phyloP scores from a whole-genome alignment of 441 rosid species.

The Gossypium trilobum region DNA sequence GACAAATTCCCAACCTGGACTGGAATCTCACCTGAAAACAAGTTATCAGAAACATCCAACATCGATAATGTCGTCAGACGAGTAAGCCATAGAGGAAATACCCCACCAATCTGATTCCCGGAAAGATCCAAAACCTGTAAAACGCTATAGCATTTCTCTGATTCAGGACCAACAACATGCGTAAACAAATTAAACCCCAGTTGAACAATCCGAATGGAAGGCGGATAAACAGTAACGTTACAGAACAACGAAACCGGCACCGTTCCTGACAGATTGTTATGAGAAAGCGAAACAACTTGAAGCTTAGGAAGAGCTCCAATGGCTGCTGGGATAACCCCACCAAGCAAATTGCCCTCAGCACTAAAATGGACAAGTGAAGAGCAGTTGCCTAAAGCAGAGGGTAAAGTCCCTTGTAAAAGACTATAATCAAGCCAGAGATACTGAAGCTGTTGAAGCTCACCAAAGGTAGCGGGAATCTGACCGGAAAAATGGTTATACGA shows the following conservation, averaged over 20 bases:
- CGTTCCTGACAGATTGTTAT: conserved; percentile 57
- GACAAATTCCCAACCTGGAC: conserved; percentile 45
- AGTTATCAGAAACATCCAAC: conserved; percentile 66
- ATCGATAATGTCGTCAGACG: conserved; percentile 29
- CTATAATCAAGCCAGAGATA: conserved; percentile 77
- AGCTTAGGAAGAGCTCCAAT: conserved; percentile 60
- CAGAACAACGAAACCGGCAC: conserved; percentile 64
- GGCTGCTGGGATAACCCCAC: conserved; percentile 71
- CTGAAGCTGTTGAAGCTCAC: conserved; percentile 53
- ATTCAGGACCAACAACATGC: conserved; percentile 36
- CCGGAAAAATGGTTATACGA: conserved; percentile 69
- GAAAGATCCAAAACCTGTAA: conserved; percentile 62
- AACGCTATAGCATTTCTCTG: conserved; percentile 38
- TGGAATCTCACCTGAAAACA: conserved; percentile 55
- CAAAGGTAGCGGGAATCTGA: conserved; percentile 59
- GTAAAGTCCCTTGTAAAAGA: conserved; percentile 62
- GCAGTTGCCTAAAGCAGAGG: conserved; percentile 71
- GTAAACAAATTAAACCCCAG: conserved; percentile 54
- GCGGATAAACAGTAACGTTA: conserved; percentile 40
- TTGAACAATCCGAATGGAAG: conserved; percentile 51
- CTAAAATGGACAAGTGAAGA: conserved; percentile 77
- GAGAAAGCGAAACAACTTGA: conserved; percentile 53
- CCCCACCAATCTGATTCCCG: conserved; percentile 41
- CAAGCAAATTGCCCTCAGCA: conserved; percentile 54
- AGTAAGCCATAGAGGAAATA: conserved; percentile 62